Base-by-base conservation (phyloP, 2,329 filamentous ascomycete genomes). In the Lachnellula arida region DNA sequence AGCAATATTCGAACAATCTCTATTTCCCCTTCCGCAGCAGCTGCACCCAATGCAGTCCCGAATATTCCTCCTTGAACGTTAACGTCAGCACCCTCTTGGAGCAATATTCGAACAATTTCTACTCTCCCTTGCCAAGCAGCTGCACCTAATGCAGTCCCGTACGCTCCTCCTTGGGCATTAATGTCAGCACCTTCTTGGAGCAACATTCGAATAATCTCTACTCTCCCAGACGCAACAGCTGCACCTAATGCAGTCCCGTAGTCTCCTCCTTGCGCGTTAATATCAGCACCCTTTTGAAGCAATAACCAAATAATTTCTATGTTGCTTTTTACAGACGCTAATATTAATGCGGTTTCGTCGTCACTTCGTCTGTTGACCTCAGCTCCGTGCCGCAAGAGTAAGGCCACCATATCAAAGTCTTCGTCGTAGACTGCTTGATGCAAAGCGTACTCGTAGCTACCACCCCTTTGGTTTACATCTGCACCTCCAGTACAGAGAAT, bases 1-100 rank as follows among this genome's bases (percentile, higher is more conserved):
- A 56, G 22, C 48, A 56, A 43, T 12, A 53, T 42, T 25, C n/a
- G n/a, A 34, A 47, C 51, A 19, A 47, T 35, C 32, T 14, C 22
- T 15, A 22, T 15, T 1, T 12, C 2, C n/a, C 51, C 42, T 0
- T 25, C 0, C 11, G n/a, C 2, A 22, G 40, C 17, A 23, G 51
- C 43, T 42, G 19, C 25, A 19, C 35, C 17, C 12, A 53, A 22
- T 35, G 42, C 46, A 48, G 22, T 32, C 19, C 25, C 46, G 3
- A 2, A 48, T 0, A 0, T 1, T n/a, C 49, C 49, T 8, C 49
- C 49, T 40, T 51, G n/a, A 9, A 17, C 8, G 8, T 51, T 42
- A 34, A 28, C 5, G 25, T 51, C 28, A 19, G 48, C 49, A 22
- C 49, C 35, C n/a, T 22, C 15, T 17, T 46, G 12, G 9, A 44